phyloP scores from a whole-genome alignment of 345 rosid species.

The Salix udensis region DNA sequence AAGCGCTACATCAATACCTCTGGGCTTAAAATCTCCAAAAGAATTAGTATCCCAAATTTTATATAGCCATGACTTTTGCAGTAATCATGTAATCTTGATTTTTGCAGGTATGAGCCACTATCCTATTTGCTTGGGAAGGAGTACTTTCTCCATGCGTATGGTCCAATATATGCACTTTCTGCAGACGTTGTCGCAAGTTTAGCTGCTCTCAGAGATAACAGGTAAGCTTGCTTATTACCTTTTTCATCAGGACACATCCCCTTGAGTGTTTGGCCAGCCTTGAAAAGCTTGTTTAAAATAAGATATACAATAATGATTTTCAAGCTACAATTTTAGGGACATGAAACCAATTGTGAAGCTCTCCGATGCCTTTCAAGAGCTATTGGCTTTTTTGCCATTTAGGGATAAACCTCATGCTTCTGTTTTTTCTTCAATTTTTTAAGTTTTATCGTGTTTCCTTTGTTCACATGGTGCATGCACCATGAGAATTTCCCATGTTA shows the following conservation, averaged over 20 bases:
- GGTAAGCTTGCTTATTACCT: slow-evolving; percentile 38
- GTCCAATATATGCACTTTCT: slow-evolving; percentile 90
- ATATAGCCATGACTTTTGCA: background rate
- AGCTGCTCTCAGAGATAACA: slow-evolving; percentile 71
- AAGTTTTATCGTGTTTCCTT: background rate
- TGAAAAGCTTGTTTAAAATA: background rate
- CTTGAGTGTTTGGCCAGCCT: background rate
- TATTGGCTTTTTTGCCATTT: background rate
- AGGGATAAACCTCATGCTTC: background rate
- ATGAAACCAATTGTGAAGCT: background rate
- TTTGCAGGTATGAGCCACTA: slow-evolving; percentile 83
- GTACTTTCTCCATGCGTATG: slow-evolving; percentile 92
- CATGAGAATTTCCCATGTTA: background rate
- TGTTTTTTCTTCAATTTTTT: background rate
- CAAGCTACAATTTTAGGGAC: background rate
- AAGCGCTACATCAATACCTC: background rate
- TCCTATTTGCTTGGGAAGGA: slow-evolving; percentile 72
- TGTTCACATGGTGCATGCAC: background rate
- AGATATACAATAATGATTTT: background rate
- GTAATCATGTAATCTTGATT: background rate
- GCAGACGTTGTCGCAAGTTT: slow-evolving; percentile 80
- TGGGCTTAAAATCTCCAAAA: background rate
- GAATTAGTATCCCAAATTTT: background rate
- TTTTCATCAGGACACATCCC: background rate
- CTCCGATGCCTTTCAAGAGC: background rate